Evolutionary conservation across 2,329 filamentous ascomycete genomes (phyloP).

Genomic region (Alternaria sp.): DNA sequence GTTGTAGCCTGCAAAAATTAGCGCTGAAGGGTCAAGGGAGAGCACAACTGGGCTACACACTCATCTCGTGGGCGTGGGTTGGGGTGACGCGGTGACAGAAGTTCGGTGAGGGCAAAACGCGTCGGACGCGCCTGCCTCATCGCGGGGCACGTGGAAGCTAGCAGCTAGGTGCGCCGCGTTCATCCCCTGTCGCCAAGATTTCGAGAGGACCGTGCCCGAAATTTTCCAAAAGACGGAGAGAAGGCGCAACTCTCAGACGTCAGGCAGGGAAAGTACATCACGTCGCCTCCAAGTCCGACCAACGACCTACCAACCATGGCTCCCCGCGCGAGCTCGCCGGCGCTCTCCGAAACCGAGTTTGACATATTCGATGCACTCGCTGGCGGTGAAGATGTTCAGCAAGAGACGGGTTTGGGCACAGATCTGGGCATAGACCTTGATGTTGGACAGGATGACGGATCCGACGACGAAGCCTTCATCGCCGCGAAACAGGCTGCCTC

Average conservation of each 20-base stretch:
- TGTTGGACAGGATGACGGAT: conserved; percentile 64
- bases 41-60: conserved; percentile 16
- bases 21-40: background rate
- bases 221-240: conserved; percentile 27
- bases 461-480: conserved; percentile 86
- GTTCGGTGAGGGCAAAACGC: conserved; percentile 37
- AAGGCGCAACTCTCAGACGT: conserved; percentile 10
- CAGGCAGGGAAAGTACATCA: conserved; percentile 23
- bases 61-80: conserved; percentile 28
- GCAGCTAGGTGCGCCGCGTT: background rate
- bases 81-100: conserved; percentile 21
- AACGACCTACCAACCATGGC: conserved; percentile 64
- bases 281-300: conserved; percentile 12
- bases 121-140: conserved; percentile 39
- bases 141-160: conserved; percentile 33
- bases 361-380: conserved; percentile 86
- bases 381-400: conserved; percentile 62
- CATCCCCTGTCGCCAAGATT: conserved; percentile 40
- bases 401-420: conserved; percentile 50
- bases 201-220: conserved; percentile 33
- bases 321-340: conserved; percentile 78
- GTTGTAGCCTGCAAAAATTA: conserved; percentile 43
- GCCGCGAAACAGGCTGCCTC: conserved; percentile 84
- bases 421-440: conserved; percentile 49
- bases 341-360: conserved; percentile 86